phyloP scores from a whole-genome alignment of 257 asterid species.

The Ophiorrhiza pumila region DNA sequence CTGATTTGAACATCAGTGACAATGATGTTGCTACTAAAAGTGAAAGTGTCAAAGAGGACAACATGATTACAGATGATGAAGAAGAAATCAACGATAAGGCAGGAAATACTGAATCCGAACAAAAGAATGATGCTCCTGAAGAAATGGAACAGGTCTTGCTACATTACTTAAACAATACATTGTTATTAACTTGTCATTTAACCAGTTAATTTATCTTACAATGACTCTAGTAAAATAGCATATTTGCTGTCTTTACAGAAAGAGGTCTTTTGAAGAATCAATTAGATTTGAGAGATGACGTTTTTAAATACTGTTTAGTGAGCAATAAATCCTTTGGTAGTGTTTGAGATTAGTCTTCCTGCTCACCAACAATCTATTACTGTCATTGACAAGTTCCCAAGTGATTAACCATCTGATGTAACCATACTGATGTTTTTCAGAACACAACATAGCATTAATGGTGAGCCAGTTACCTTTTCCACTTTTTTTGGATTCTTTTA shows the following conservation, averaged over 20 bases:
- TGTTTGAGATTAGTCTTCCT: background rate
- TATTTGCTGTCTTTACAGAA: background rate
- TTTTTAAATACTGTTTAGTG: background rate
- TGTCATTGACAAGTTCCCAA: background rate
- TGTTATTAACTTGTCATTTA: background rate
- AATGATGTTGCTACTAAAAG: constrained; percentile 36
- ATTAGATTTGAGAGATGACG: background rate
- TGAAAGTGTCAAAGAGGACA: constrained; percentile 48
- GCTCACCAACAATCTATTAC: background rate
- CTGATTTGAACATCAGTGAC: constrained; percentile 57
- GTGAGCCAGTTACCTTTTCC: background rate
- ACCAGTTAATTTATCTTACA: background rate
- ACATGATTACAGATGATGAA: constrained; percentile 49
- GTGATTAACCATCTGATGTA: background rate
- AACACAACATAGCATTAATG: background rate
- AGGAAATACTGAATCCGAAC: constrained; percentile 41
- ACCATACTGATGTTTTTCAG: background rate
- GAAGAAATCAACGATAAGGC: constrained; percentile 38
- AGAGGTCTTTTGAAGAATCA: background rate
- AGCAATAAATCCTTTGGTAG: background rate
- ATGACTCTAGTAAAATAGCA: background rate
- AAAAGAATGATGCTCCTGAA: constrained; percentile 52
- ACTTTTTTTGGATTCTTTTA: background rate
- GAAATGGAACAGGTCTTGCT: constrained; percentile 74
- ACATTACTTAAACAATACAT: background rate